phyloP scores from a whole-genome alignment of 2,329 filamentous ascomycete genomes.

The Fusarium caatingaense region DNA sequence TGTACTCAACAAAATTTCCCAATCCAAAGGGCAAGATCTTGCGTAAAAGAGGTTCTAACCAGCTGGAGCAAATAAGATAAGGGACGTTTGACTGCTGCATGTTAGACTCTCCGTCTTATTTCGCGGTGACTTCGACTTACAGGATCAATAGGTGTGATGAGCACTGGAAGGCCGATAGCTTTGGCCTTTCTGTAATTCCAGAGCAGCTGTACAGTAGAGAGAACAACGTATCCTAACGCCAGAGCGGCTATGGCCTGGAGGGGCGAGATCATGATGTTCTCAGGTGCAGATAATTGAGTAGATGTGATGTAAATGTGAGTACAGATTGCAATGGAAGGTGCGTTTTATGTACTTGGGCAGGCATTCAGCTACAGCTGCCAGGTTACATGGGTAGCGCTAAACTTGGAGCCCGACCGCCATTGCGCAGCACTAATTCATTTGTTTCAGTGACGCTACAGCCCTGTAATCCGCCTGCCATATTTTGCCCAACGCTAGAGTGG shows the following conservation, averaged over 20 bases:
- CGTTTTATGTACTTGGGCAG: constrained; percentile 15
- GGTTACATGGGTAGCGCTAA: constrained; percentile 6
- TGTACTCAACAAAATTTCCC: constrained; percentile 39
- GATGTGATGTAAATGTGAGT: background rate
- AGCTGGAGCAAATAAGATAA: constrained; percentile 25
- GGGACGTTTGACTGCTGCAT: constrained; percentile 16
- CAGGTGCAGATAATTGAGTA: background rate
- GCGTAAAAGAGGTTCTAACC: constrained; percentile 24
- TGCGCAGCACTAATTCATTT: background rate
- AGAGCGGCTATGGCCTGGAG: constrained; percentile 6
- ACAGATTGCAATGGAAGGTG: background rate
- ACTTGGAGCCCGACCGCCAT: background rate
- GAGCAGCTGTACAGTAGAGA: constrained; percentile 14
- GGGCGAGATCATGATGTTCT: constrained; percentile 19
- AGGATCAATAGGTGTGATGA: constrained; percentile 35
- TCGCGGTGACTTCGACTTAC: background rate
- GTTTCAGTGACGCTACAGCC: background rate
- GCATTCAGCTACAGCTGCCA: too few relatives aligned
- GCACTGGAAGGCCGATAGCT: constrained; percentile 24
- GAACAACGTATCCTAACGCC: background rate
- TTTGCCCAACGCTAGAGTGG: too few relatives aligned
- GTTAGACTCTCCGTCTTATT: background rate
- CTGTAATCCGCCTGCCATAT: background rate
- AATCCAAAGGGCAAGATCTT: constrained; percentile 19
- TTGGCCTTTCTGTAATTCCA: constrained; percentile 36